Percentiles rank a stretch among this genome's conserved stretches.
phyloP scores from a whole-genome alignment of 2,329 filamentous ascomycete genomes.

The Claviceps pazoutovae region DNA sequence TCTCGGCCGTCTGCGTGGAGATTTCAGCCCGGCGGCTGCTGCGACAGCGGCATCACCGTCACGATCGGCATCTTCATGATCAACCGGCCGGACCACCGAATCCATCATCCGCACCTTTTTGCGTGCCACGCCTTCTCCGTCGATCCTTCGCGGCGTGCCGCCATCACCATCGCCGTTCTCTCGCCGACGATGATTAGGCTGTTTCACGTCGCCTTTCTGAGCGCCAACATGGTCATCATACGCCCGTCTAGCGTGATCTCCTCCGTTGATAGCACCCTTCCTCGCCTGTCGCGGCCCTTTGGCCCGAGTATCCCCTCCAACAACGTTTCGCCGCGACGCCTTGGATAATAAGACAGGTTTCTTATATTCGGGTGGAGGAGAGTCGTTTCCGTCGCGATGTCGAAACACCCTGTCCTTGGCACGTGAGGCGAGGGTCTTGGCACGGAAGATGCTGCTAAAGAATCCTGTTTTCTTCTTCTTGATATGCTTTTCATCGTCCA shows the following conservation, averaged over 20 bases:
- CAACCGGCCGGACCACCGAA: background rate
- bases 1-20: constrained; percentile 27
- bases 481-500: constrained; percentile 19
- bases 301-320: background rate
- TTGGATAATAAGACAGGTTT: background rate
- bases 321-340: background rate
- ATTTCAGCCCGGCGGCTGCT: constrained; percentile 2
- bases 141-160: background rate
- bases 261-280: background rate
- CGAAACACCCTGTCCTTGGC: constrained; percentile 5
- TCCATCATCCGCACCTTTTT: constrained; percentile 1
- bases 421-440: constrained; percentile 24
- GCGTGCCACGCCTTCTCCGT: background rate
- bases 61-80: background rate
- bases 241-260: background rate
- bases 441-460: constrained; percentile 35
- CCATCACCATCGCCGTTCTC: background rate
- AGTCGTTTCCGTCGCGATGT: background rate
- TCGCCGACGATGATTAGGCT: background rate
- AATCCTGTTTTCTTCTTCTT: constrained; percentile 29
- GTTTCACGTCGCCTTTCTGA: background rate
- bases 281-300: background rate
- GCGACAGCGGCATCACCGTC: background rate
- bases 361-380: background rate
- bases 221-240: background rate